These are phyloP conservation scores for Didymella pinodella DNA, from an alignment of 2,329 filamentous ascomycete species.

Conservation along the genomic window DNA sequence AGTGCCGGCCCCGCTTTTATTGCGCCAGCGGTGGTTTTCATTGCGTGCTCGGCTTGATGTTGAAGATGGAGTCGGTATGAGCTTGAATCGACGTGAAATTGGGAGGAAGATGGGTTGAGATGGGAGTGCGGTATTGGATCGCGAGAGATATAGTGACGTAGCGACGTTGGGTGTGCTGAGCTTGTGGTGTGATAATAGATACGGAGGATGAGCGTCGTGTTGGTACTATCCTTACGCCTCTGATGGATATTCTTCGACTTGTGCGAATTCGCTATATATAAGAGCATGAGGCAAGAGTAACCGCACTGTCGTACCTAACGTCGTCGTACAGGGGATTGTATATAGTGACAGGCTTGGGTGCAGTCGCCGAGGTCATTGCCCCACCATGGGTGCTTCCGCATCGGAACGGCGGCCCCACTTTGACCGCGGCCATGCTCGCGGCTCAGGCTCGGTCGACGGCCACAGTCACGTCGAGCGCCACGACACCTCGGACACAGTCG, in stretches of 20 bases:
- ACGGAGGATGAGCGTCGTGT: neutral
- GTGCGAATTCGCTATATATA: no score
- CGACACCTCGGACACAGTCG: neutral
- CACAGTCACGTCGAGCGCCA: neutral
- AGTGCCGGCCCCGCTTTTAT: slow-evolving; percentile 16
- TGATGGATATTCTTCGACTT: no score
- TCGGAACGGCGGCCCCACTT: slow-evolving; percentile 16
- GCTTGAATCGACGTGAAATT: no score
- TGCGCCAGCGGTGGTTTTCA: slow-evolving; percentile 7
- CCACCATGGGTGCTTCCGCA: neutral
- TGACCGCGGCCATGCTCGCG: neutral
- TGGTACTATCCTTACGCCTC: no score
- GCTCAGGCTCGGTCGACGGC: slow-evolving; percentile 2
- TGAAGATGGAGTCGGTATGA: no score
- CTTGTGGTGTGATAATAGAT: neutral
- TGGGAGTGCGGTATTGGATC: neutral
- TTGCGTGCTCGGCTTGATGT: slow-evolving; percentile 11
- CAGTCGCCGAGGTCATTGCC: neutral
- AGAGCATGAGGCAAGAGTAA: neutral
- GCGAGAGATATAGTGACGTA: neutral
- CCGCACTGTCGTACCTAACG: neutral
- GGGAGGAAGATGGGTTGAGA: neutral
- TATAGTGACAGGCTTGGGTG: neutral
- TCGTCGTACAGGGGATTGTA: neutral
- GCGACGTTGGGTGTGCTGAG: neutral